Evolutionary conservation across 768 basidiomycete species (phyloP).

Genomic region (Dacryopinax primogenitus): DNA sequence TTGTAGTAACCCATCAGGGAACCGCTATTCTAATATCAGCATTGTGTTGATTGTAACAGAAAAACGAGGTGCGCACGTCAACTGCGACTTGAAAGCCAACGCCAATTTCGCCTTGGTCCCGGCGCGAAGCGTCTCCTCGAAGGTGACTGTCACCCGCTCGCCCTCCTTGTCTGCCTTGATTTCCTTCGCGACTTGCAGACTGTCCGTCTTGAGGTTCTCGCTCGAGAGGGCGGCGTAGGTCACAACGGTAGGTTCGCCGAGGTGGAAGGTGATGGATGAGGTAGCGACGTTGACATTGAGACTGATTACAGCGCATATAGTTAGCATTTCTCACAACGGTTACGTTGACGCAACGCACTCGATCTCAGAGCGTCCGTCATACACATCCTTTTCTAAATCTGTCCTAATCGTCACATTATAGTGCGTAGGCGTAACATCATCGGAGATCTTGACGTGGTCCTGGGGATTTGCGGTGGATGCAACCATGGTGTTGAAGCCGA

Average conservation of each 20-base stretch:
- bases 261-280: slow-evolving; percentile 51
- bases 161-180: slow-evolving; percentile 41
- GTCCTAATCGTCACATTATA: slow-evolving; percentile 31
- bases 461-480: neutral
- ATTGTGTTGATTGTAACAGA: neutral
- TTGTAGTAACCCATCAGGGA: slow-evolving; percentile 45
- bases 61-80: slow-evolving; percentile 29
- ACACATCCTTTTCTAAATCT: neutral
- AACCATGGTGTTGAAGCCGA: neutral
- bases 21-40: neutral
- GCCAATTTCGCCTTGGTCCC: slow-evolving; percentile 59
- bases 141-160: slow-evolving; percentile 54
- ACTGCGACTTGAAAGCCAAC: slow-evolving; percentile 50
- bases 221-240: slow-evolving; percentile 42
- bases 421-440: slow-evolving; percentile 22
- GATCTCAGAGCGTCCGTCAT: neutral
- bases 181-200: slow-evolving; percentile 32
- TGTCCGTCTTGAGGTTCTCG: slow-evolving; percentile 39
- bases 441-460: slow-evolving; percentile 8
- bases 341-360: neutral
- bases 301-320: slow-evolving; percentile 28
- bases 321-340: neutral
- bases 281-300: slow-evolving; percentile 53
- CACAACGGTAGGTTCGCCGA: slow-evolving; percentile 39
- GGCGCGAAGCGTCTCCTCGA: slow-evolving; percentile 47